Conservation (phyloP, 2,329 filamentous ascomycete genomes). For the Penicillium hordei region DNA sequence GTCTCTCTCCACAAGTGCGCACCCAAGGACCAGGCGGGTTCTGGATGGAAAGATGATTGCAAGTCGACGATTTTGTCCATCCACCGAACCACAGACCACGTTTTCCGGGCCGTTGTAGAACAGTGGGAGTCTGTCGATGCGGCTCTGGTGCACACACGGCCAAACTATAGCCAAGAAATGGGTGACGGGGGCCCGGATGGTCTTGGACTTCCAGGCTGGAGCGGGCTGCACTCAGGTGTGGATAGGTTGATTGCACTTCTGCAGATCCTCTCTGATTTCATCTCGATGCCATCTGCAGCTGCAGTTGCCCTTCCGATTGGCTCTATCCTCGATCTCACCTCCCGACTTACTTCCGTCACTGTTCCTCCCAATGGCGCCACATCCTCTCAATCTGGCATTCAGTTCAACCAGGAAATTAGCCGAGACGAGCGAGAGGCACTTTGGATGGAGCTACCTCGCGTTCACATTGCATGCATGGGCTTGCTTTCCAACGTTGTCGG, state of each 20-base stretch:
- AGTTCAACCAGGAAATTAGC: conserved; percentile 69
- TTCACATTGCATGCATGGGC: conserved; percentile 70
- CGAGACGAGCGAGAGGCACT: conserved; percentile 80
- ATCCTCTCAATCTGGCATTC: conserved; percentile 49
- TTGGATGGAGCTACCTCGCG: conserved; percentile 68
- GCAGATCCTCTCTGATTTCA: conserved; percentile 61
- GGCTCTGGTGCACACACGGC: conserved; percentile 34
- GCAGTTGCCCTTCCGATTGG: conserved; percentile 68
- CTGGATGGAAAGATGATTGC: conserved; percentile 74
- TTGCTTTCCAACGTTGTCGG: conserved; percentile 59
- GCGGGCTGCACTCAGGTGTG: conserved; percentile 69
- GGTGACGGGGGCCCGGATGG: conserved; percentile 42
- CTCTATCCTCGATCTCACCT: conserved; percentile 65
- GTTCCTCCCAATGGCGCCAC: conserved; percentile 47
- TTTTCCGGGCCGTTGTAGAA: conserved; percentile 77
- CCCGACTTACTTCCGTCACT: conserved; percentile 67
- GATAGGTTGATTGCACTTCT: conserved; percentile 69
- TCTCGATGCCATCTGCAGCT: conserved; percentile 64
- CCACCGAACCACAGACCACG: conserved; percentile 70
- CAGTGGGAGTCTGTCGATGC: conserved; percentile 71
- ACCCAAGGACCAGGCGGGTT: conserved; percentile 71
- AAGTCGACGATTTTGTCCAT: conserved; percentile 61
- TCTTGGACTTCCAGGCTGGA: conserved; percentile 66
- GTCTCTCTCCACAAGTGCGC: conserved; percentile 76
- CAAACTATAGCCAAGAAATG: conserved; percentile 37